Evolutionary conservation across 1,139 yeast species (phyloP).

Genomic region (Candida dubliniensis): DNA sequence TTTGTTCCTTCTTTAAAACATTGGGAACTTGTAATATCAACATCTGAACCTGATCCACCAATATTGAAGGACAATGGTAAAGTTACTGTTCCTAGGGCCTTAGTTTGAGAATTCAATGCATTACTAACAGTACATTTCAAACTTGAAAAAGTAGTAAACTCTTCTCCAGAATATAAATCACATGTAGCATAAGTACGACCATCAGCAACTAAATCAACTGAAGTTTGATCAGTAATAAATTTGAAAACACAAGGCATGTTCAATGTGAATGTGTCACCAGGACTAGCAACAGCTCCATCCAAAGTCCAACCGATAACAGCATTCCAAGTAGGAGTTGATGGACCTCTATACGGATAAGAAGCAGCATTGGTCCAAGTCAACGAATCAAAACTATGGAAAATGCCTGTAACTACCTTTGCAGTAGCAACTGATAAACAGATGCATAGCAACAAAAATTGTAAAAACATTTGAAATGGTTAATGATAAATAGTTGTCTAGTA

Average conservation of each 20-base stretch:
- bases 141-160: slow-evolving; percentile 21
- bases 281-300: slow-evolving; percentile 15
- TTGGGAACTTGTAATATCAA: slow-evolving; percentile 23
- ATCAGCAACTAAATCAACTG: slow-evolving; percentile 20
- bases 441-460: neutral
- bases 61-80: slow-evolving; percentile 30
- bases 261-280: slow-evolving; percentile 30
- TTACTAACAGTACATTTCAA: slow-evolving; percentile 24
- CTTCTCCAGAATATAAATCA: slow-evolving; percentile 22
- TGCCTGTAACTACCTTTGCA: slow-evolving; percentile 6
- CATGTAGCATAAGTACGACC: slow-evolving; percentile 31
- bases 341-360: slow-evolving; percentile 9
- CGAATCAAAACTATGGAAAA: slow-evolving; percentile 12
- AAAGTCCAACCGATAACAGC: slow-evolving; percentile 26
- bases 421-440: neutral
- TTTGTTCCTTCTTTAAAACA: slow-evolving; percentile 25
- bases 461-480: no score
- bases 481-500: no score
- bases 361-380: slow-evolving; percentile 9
- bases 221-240: slow-evolving; percentile 18
- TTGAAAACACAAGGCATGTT: slow-evolving; percentile 27
- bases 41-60: slow-evolving; percentile 23
- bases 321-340: slow-evolving; percentile 24
- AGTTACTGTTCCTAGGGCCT: slow-evolving; percentile 15
- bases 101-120: slow-evolving; percentile 4